Conservation (phyloP, 2,329 filamentous ascomycete species). For the Clonostachys rhizophaga region DNA sequence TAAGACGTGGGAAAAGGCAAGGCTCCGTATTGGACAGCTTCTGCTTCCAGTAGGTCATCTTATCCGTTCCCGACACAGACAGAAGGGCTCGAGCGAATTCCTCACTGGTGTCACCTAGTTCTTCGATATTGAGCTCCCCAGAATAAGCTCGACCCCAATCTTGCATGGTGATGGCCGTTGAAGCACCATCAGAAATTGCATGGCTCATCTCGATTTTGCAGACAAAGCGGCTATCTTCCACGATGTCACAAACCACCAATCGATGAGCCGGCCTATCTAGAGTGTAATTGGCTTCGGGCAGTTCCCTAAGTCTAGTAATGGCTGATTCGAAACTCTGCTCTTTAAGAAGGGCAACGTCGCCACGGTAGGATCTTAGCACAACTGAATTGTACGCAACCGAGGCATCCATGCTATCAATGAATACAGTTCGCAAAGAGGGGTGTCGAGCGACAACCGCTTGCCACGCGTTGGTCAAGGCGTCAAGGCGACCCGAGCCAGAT, state of each 20-base stretch:
- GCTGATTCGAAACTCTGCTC: neutral
- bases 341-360: neutral
- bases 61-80: conserved; percentile 3
- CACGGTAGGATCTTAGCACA: neutral
- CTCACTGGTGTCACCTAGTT: conserved; percentile 3
- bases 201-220: conserved; percentile 1
- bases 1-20: conserved; percentile 8
- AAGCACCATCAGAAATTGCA: conserved; percentile 1
- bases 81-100: conserved; percentile 9
- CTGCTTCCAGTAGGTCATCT: conserved; percentile 10
- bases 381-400: too few relatives aligned
- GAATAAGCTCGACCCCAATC: neutral
- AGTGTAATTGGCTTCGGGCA: conserved; percentile 3
- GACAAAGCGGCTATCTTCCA: neutral
- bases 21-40: conserved; percentile 9
- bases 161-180: neutral
- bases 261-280: neutral
- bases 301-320: conserved; percentile 6
- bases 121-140: neutral
- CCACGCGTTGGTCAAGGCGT: conserved; percentile 10
- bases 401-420: conserved; percentile 6
- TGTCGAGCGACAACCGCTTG: conserved; percentile 9
- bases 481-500: conserved; percentile 6
- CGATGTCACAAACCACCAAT: too few relatives aligned
- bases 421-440: conserved; percentile 13